phyloP scores from a whole-genome alignment of 2,329 filamentous ascomycete species.

The Capronia coronata region DNA sequence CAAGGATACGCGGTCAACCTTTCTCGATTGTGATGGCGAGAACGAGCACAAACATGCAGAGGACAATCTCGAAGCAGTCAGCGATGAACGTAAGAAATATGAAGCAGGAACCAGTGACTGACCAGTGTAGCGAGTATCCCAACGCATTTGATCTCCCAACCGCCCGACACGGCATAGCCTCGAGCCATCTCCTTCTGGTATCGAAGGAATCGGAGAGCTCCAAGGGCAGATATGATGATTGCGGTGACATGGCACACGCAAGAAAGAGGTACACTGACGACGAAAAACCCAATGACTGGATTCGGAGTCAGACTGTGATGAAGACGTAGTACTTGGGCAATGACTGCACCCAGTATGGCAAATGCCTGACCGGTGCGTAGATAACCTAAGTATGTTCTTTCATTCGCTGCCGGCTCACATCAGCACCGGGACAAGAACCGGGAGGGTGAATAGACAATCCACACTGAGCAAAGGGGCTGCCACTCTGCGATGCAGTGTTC shows the following conservation, averaged over 20 bases:
- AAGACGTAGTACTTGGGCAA: slow-evolving; percentile 24
- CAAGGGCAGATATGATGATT: slow-evolving; percentile 43
- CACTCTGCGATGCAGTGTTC: background rate
- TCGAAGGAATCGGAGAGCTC: slow-evolving; percentile 49
- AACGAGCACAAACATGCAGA: slow-evolving; percentile 19
- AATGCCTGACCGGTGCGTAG: slow-evolving; percentile 25
- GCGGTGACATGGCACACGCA: slow-evolving; percentile 44
- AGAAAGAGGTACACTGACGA: slow-evolving; percentile 30
- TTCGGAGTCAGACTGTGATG: slow-evolving; percentile 15
- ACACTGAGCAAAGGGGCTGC: background rate
- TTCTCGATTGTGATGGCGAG: slow-evolving; percentile 17
- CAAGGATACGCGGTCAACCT: background rate
- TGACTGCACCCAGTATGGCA: slow-evolving; percentile 23
- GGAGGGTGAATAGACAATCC: too few relatives aligned
- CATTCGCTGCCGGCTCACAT: slow-evolving; percentile 18
- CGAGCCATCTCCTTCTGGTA: slow-evolving; percentile 48
- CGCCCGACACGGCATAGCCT: slow-evolving; percentile 21
- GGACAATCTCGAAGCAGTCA: slow-evolving; percentile 16
- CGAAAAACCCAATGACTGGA: slow-evolving; percentile 24
- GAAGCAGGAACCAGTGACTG: slow-evolving; percentile 1
- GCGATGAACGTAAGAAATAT: background rate
- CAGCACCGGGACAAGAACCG: background rate
- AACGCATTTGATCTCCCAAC: slow-evolving; percentile 24
- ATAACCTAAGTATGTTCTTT: slow-evolving; percentile 25
- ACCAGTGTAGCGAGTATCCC: slow-evolving; percentile 20